Evolutionary conservation across 2,329 filamentous ascomycete genomes (phyloP).

Genomic region (Ophiostoma piceae): DNA sequence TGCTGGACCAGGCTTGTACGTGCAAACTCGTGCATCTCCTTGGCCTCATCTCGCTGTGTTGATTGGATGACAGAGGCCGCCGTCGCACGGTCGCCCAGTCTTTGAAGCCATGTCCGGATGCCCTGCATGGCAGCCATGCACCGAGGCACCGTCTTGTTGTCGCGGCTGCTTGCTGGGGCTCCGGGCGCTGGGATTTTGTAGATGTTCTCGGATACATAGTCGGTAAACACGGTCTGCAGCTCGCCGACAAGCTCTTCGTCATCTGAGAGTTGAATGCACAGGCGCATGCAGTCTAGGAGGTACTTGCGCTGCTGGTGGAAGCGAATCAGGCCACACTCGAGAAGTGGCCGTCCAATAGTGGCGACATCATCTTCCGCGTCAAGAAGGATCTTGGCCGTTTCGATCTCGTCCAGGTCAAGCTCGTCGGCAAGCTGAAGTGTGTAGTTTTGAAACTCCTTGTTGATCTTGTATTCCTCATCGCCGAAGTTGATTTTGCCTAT

Average conservation of each 20-base stretch:
- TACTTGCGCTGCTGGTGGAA: conserved; percentile 84
- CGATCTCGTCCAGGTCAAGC: conserved; percentile 81
- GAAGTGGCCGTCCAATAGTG: conserved; percentile 63
- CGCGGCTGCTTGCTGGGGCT: conserved; percentile 39
- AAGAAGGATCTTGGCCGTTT: conserved; percentile 71
- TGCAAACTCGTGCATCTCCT: conserved; percentile 76
- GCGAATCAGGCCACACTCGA: conserved; percentile 75
- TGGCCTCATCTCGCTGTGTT: conserved; percentile 53
- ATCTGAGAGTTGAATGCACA: conserved; percentile 66
- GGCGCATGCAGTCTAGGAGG: conserved; percentile 74
- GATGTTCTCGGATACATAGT: conserved; percentile 53
- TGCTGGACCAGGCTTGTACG: conserved; percentile 76
- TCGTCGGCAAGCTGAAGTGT: conserved; percentile 79
- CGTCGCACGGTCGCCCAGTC: conserved; percentile 68
- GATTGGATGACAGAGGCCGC: conserved; percentile 71
- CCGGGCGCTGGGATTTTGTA: conserved; percentile 47
- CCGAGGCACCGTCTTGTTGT: conserved; percentile 62
- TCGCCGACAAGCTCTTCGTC: conserved; percentile 51
- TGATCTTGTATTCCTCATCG: conserved; percentile 71
- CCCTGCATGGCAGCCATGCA: conserved; percentile 72
- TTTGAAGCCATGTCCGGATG: conserved; percentile 71
- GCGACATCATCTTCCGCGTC: conserved; percentile 65
- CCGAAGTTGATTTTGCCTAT: conserved; percentile 70
- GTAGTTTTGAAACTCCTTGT: conserved; percentile 80
- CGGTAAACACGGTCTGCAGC: conserved; percentile 46